These are phyloP conservation scores for Notholithocarpus densiflorus DNA, from an alignment of 306 rosid species.

Conservation along the genomic window DNA sequence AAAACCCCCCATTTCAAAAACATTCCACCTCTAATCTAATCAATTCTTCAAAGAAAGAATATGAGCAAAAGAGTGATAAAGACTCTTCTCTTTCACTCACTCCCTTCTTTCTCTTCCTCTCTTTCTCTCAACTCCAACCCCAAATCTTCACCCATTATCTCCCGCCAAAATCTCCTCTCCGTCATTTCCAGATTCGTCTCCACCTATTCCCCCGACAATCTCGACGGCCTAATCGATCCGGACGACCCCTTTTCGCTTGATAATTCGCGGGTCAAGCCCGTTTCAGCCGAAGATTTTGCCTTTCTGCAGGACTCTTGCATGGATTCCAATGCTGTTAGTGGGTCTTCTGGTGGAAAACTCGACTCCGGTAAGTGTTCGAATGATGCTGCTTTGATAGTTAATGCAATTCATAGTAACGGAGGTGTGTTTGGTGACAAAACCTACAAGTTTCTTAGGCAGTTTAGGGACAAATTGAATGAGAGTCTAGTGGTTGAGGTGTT, in stretches of 20 bases:
- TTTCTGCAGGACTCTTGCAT: slow-evolving; percentile 47
- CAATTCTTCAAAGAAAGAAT: slow-evolving; percentile 6
- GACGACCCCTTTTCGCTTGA: slow-evolving; percentile 20
- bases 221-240: slow-evolving; percentile 49
- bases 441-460: slow-evolving; percentile 53
- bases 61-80: slow-evolving; percentile 48
- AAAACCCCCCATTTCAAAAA: neutral
- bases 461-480: slow-evolving; percentile 44
- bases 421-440: slow-evolving; percentile 48
- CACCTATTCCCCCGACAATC: slow-evolving; percentile 39
- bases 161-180: slow-evolving; percentile 5
- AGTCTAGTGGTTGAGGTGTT: slow-evolving; percentile 54
- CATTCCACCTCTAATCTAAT: neutral
- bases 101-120: slow-evolving; percentile 31
- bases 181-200: slow-evolving; percentile 15
- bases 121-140: neutral
- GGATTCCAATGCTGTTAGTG: slow-evolving; percentile 27
- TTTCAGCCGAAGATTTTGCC: slow-evolving; percentile 44
- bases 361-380: slow-evolving; percentile 24
- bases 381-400: slow-evolving; percentile 41
- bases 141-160: neutral
- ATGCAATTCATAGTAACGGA: slow-evolving; percentile 27
- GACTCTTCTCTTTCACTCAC: slow-evolving; percentile 22
- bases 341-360: slow-evolving; percentile 13
- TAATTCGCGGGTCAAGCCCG: slow-evolving; percentile 19